Conservation (phyloP, 345 rosid species). For the Gossypium stocksii region DNA sequence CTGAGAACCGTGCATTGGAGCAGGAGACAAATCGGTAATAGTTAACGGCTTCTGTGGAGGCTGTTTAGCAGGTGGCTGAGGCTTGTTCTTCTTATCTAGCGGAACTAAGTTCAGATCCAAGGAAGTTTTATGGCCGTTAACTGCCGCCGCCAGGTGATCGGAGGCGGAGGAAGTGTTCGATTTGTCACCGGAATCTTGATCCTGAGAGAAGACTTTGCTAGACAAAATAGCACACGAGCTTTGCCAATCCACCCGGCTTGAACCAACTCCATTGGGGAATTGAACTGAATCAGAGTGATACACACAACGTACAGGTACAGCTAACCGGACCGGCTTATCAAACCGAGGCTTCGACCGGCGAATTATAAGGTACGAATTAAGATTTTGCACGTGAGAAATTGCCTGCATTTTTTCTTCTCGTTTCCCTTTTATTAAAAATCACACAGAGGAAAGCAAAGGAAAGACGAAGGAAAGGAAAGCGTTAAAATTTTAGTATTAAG, state of each 20-base stretch:
- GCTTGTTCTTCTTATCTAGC: slow-evolving; percentile 25
- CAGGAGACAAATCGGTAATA: slow-evolving; percentile 73
- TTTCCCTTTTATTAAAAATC: not conserved
- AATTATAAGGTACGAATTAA: not conserved
- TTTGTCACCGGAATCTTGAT: slow-evolving; percentile 15
- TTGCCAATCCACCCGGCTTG: slow-evolving; percentile 15
- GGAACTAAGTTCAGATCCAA: slow-evolving; percentile 57
- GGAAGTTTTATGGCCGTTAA: slow-evolving; percentile 20
- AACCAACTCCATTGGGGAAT: slow-evolving; percentile 18
- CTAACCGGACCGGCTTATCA: not conserved
- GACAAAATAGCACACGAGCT: slow-evolving; percentile 21
- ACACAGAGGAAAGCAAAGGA: too few species aligned
- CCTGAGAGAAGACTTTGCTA: slow-evolving; percentile 13
- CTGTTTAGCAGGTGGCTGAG: slow-evolving; percentile 8
- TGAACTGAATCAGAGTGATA: slow-evolving; percentile 14
- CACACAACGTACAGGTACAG: not conserved
- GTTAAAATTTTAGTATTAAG: not conserved
- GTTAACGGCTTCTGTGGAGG: slow-evolving; percentile 48
- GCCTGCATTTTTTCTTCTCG: slow-evolving; percentile 5
- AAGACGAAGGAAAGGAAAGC: too few species aligned
- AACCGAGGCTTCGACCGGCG: slow-evolving; percentile 1
- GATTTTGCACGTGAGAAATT: slow-evolving; percentile 4
- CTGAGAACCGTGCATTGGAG: slow-evolving; percentile 86
- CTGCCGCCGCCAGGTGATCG: slow-evolving; percentile 14
- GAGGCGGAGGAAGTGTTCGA: not conserved